phyloP scores from a whole-genome alignment of 768 basidiomycete genomes.

The Termitomyces sp. region DNA sequence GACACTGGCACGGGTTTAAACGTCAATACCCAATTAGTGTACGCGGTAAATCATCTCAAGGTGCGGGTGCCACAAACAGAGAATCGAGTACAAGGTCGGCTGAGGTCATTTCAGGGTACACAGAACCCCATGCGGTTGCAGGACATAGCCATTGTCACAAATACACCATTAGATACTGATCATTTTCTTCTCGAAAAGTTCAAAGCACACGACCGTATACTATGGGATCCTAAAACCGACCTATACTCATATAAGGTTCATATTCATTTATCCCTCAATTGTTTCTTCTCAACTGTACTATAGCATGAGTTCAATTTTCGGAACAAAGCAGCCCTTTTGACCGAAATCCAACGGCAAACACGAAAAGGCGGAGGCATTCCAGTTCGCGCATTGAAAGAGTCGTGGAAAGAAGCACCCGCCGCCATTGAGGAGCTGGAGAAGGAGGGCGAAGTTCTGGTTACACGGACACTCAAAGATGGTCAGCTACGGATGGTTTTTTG shows the following conservation, averaged over 20 bases:
- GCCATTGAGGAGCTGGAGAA: constrained; percentile 89
- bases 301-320: constrained; percentile 88
- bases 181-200: constrained; percentile 72
- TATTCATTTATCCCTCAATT: constrained; percentile 1
- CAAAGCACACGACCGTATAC: constrained; percentile 72
- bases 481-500: constrained; percentile 83
- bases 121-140: constrained; percentile 82
- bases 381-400: constrained; percentile 80
- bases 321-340: constrained; percentile 77
- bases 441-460: constrained; percentile 86
- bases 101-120: constrained; percentile 38
- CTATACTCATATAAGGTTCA: constrained; percentile 82
- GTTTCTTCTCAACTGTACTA: not conserved
- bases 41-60: constrained; percentile 79
- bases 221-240: constrained; percentile 78
- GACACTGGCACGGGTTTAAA: constrained; percentile 78
- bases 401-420: constrained; percentile 82
- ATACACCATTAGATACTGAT: constrained; percentile 74
- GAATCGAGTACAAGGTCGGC: constrained; percentile 4
- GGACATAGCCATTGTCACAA: constrained; percentile 79
- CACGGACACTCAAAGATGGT: constrained; percentile 77
- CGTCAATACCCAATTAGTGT: constrained; percentile 83
- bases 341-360: constrained; percentile 82
- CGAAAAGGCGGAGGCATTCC: constrained; percentile 82
- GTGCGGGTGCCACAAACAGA: constrained; percentile 28